Conservation (phyloP, 768 basidiomycete species). For the Coprinopsis sp. region DNA sequence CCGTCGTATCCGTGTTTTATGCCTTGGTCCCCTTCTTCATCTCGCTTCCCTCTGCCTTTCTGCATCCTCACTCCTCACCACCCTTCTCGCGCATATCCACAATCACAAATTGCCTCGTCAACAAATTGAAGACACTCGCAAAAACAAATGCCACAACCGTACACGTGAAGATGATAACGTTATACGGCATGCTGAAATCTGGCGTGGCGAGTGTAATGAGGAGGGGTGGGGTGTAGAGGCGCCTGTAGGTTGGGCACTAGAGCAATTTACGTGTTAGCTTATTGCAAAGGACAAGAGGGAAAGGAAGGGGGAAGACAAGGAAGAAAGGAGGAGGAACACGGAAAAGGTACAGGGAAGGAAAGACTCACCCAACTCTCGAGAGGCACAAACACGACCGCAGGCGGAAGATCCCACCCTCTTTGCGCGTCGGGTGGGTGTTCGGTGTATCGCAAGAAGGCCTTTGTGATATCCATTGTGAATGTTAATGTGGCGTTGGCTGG, state of each 20-base stretch:
- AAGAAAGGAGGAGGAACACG: too few species aligned
- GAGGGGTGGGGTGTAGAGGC: constrained; percentile 77
- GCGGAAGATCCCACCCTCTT: constrained; percentile 90
- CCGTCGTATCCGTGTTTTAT: too few species aligned
- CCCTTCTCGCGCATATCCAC: too few species aligned
- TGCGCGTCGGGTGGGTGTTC: constrained; percentile 96
- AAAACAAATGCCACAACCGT: constrained; percentile 91
- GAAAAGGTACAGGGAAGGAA: too few species aligned
- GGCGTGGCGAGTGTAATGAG: constrained; percentile 96
- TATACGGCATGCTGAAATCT: constrained; percentile 99
- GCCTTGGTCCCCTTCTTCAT: too few species aligned
- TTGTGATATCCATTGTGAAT: constrained; percentile 70
- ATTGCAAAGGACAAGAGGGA: too few species aligned
- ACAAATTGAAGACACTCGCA: constrained; percentile 83
- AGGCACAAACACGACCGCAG: constrained; percentile 81
- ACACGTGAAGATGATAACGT: constrained; percentile 95
- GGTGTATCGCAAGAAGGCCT: constrained; percentile 87
- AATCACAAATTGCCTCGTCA: constrained; percentile 79
- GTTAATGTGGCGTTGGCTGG: constrained; percentile 62
- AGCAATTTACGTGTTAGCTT: too few species aligned
- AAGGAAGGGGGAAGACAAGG: too few species aligned
- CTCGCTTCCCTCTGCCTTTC: too few species aligned
- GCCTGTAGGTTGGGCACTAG: constrained; percentile 16
- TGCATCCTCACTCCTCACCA: too few species aligned
- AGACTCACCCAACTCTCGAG: too few species aligned